Evolutionary conservation across 768 basidiomycete species (phyloP).

Genomic region (Boletus speciosus): DNA sequence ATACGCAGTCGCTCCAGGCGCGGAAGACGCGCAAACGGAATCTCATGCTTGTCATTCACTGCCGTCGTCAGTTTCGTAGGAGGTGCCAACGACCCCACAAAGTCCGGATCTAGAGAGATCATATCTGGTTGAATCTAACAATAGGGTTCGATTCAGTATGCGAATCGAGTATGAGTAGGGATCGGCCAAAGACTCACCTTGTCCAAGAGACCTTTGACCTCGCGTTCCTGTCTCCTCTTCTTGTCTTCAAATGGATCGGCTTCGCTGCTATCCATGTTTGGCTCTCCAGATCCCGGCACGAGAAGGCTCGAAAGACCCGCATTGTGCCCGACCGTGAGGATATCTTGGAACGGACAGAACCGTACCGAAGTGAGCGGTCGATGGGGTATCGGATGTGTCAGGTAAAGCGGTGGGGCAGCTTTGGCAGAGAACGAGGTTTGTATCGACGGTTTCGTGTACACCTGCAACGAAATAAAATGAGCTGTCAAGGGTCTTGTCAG

Average conservation of each 20-base stretch:
- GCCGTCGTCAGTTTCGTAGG: conserved; percentile 56
- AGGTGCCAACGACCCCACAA: conserved; percentile 67
- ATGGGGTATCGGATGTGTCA: conserved; percentile 82
- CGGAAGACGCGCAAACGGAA: conserved; percentile 69
- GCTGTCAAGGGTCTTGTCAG: neutral
- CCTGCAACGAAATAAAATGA: conserved; percentile 36
- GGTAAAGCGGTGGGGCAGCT: conserved; percentile 73
- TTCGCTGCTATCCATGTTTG: conserved; percentile 91
- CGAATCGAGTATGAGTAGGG: too few species aligned
- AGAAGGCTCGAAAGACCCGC: conserved; percentile 80
- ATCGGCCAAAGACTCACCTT: conserved; percentile 49
- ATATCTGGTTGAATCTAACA: conserved; percentile 84
- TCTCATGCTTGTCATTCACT: conserved; percentile 41
- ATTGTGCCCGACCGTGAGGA: conserved; percentile 74
- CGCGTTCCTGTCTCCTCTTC: conserved; percentile 78
- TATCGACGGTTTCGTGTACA: conserved; percentile 70
- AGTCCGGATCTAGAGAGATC: conserved; percentile 79
- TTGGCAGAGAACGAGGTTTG: conserved; percentile 48
- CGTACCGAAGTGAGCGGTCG: conserved; percentile 70
- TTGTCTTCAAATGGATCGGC: conserved; percentile 93
- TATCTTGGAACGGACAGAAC: conserved; percentile 90
- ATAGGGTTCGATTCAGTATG: neutral
- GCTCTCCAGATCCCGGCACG: conserved; percentile 89
- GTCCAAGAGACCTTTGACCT: conserved; percentile 87
- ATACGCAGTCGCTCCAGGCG: conserved; percentile 63